Evolutionary conservation across 257 asterid genomes (phyloP), one percentile per base, ranked within the genome.

Genomic region (Avicennia marina): DNA sequence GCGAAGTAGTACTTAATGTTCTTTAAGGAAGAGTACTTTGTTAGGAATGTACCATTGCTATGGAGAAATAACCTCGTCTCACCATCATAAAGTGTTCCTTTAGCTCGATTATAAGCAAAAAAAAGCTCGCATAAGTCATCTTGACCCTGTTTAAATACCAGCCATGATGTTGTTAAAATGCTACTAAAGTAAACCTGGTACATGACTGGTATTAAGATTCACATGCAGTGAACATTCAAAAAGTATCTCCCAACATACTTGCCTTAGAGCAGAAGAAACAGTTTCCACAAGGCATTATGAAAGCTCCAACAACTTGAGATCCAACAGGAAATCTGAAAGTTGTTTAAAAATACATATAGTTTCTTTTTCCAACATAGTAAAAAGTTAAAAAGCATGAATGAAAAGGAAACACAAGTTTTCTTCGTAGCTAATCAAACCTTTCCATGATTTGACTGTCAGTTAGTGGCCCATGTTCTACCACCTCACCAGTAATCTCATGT

Each of bases 281-380:
- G 82, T 75, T 81, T 63, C 98, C 98, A 44, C 98, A 91, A 34
- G 98, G 98, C 98, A 91, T 88, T 82, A 91, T 91, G 58, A 91
- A 91, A 63, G 98, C 98, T 62, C 98, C 98, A 63, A 88, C 84
- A 56, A 88, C 96, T 48, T 72, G 86, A 46, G 95, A 80, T 62
- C 98, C 98, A 40, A 91, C 49, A 4, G 95, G 96, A 56, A 78
- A 68, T 67, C 98, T 91, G 78, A 31, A 66, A 64, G 25, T 18
- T 21, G 56, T 29, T 21, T 27, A 8, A 72, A 31, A 22, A 49
- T 0, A 49, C 2, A 53, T 40, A 20, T 27, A 47, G 20, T 54
- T 62, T 54, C 53, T 44, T 33, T 50, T 9, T 67, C 17, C 59
- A 56, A 12, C 34, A 38, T 16, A 43, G 64, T 25, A 48, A 7